phyloP scores from a whole-genome alignment of 306 rosid species.

The Aeschynomene evenia region DNA sequence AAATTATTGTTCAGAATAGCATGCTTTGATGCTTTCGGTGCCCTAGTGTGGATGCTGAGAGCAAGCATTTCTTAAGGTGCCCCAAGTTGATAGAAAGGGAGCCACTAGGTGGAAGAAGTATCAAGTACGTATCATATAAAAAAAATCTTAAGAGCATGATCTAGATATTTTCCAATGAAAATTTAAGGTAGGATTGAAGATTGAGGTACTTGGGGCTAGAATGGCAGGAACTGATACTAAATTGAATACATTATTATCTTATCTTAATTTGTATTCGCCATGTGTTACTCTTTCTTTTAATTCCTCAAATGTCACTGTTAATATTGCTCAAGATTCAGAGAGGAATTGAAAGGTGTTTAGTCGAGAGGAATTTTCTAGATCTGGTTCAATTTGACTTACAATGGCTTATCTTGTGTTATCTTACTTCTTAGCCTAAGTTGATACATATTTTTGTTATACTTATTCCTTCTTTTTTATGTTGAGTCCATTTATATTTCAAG shows the following conservation, averaged over 20 bases:
- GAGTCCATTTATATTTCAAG: background rate
- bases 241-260: background rate
- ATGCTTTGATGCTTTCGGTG: background rate
- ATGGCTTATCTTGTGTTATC: background rate
- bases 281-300: background rate
- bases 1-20: background rate
- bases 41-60: background rate
- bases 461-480: conserved; percentile 1
- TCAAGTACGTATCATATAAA: background rate
- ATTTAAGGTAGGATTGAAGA: background rate
- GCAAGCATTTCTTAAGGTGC: background rate
- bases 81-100: conserved; percentile 9
- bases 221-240: conserved; percentile 8
- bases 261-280: conserved; percentile 4
- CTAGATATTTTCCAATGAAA: background rate
- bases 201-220: background rate
- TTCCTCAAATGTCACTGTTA: background rate
- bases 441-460: background rate
- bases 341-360: background rate
- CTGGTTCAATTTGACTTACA: background rate
- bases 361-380: background rate
- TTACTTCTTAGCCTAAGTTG: background rate
- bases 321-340: background rate
- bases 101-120: background rate
- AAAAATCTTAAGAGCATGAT: background rate